A percentile compares a stretch with the other conserved stretches of the same genome.
phyloP scores from a whole-genome alignment of 768 basidiomycete species.

The Mycena haematopus region DNA sequence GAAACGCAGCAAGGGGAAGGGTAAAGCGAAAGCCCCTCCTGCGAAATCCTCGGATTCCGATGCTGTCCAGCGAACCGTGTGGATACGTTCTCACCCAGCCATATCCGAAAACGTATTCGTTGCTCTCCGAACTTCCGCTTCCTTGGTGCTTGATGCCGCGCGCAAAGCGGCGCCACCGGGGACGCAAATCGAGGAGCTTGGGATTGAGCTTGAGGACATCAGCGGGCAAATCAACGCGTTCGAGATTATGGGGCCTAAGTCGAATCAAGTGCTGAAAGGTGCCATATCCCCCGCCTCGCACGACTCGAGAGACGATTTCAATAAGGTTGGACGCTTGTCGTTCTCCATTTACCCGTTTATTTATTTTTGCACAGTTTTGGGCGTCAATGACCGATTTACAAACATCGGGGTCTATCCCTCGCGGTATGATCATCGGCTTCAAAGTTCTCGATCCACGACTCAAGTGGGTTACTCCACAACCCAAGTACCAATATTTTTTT shows the following conservation, averaged over 20 bases:
- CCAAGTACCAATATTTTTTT: not conserved
- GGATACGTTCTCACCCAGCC: constrained; percentile 84
- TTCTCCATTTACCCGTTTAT: constrained; percentile 1
- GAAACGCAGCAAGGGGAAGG: constrained; percentile 38
- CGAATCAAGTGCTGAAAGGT: constrained; percentile 76
- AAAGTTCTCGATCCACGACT: constrained; percentile 87
- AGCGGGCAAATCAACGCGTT: constrained; percentile 78
- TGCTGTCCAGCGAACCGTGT: constrained; percentile 52
- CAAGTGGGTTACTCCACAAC: constrained; percentile 54
- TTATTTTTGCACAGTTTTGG: constrained; percentile 64
- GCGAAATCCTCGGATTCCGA: constrained; percentile 14
- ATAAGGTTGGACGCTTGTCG: constrained; percentile 49
- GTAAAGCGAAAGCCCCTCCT: constrained; percentile 37
- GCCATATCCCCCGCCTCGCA: constrained; percentile 57
- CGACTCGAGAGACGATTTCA: constrained; percentile 61
- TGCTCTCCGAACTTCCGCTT: constrained; percentile 58
- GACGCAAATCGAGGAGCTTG: constrained; percentile 36
- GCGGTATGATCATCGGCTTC: constrained; percentile 80
- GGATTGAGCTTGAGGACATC: constrained; percentile 75
- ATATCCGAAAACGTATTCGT: constrained; percentile 63
- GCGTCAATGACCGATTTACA: constrained; percentile 62
- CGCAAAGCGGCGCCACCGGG: constrained; percentile 32
- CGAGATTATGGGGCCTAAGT: constrained; percentile 89
- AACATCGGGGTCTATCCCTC: constrained; percentile 69
- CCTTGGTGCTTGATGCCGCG: constrained; percentile 50